Evolutionary conservation across 805 yeast genomes (phyloP), one percentile per base, ranked within the genome.

Genomic region (Hyphopichia homilentoma): DNA sequence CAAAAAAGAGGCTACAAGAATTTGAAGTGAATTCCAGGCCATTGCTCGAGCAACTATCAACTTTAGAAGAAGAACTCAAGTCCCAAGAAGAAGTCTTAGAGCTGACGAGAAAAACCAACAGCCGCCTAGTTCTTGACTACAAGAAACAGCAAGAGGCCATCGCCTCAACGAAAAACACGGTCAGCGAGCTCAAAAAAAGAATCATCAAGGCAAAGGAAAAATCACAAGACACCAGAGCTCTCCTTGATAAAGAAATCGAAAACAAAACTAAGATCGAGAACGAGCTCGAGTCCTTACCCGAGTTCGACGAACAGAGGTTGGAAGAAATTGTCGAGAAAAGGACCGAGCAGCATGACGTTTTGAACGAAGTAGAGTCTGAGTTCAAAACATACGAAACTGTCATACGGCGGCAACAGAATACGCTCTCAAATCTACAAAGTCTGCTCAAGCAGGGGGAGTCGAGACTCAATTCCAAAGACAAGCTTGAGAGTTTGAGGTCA

Each of bases 401-500:
- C 14, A 50, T 49, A 43, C 38, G 45, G 11, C 38, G 35, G 29
- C 46, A 35, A 21, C 34, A 18, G n/a, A 31, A 9, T 14, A 16
- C 14, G 8, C 29, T n/a, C 16, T 13, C 18, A 7, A 23, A 16
- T 27, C 14, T 13, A 6, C 17, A 18, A 25, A 25, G 19, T 18
- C 8, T 14, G 18, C 13, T 25, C 8, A 13, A 25, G 5, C 20
- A 16, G 6, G n/a, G 33, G 40, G 40, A 27, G 44, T 41, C 27
- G 29, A 45, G 39, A 15, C 49, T 70, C 21, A 53, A 53, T 18
- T 63, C 75, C 6, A 68, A 62, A 9, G 89, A 82, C 50, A 70
- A 72, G 44, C 48, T 81, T 3, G 62, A 61, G 11, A 45, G 75
- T 3, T 50, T 82, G 16, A 70, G 71, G 14, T 38, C 47, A 23